These are phyloP conservation scores for Penicillium frequentans DNA, from an alignment of 2,329 filamentous ascomycete genomes.

Conservation along the genomic window DNA sequence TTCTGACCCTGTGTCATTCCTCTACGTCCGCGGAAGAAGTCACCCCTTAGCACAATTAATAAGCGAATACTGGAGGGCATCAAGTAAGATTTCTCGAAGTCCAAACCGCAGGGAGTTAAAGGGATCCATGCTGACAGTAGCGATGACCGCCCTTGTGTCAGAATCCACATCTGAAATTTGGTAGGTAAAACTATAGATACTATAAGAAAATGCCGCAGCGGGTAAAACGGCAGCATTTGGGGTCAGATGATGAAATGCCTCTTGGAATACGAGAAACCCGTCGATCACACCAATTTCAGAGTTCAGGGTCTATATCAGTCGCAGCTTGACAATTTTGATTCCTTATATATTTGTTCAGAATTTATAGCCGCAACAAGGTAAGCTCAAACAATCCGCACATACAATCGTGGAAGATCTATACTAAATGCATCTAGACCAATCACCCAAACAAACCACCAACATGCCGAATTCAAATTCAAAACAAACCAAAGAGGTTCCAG, in stretches of 20 bases:
- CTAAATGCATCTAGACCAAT: background rate
- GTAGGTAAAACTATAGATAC: no score
- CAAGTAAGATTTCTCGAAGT: no score
- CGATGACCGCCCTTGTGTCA: no score
- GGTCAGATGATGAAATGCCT: background rate
- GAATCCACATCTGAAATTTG: no score
- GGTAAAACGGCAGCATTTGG: background rate
- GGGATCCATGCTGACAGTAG: no score
- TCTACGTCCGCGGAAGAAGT: no score
- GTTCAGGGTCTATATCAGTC: background rate
- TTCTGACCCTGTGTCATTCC: no score
- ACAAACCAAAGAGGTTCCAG: slow-evolving; percentile 15
- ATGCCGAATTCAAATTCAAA: background rate
- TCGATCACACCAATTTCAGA: background rate
- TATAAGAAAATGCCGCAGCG: background rate
- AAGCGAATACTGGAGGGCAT: no score
- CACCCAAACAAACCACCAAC: background rate
- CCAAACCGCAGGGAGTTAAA: no score
- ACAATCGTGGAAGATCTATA: background rate
- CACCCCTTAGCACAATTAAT: no score
- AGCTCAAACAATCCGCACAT: background rate
- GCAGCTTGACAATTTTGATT: background rate
- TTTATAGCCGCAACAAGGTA: background rate
- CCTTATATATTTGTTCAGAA: background rate
- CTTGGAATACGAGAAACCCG: background rate